Percentiles rank a stretch among this genome's conserved stretches.
Conservation (phyloP, 345 rosid genomes). For the Arabidopsis suecica region DNA sequence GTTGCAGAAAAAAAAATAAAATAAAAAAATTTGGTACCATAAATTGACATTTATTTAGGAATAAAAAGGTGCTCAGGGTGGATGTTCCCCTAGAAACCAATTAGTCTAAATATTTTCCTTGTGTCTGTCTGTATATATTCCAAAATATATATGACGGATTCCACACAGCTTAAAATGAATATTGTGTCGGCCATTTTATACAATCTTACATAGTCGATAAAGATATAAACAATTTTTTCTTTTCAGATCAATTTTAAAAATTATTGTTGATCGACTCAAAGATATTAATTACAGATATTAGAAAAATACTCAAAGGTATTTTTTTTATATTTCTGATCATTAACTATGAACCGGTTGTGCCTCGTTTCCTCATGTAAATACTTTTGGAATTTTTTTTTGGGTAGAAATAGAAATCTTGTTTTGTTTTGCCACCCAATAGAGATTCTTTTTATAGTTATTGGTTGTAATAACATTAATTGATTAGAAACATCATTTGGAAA, state of each 20-base stretch:
- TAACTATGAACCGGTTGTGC: too few relatives aligned
- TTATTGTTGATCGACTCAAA: neutral
- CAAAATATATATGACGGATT: neutral
- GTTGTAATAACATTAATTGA: neutral
- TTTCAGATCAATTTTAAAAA: neutral
- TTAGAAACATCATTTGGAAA: neutral
- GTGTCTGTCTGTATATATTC: neutral
- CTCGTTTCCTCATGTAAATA: too few relatives aligned
- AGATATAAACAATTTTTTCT: neutral
- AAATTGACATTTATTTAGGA: constrained; percentile 29
- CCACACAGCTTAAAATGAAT: neutral
- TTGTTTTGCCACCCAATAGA: neutral
- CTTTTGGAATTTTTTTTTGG: too few relatives aligned
- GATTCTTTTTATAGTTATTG: neutral
- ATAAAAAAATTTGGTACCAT: constrained; percentile 2
- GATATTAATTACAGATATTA: neutral
- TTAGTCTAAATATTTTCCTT: neutral
- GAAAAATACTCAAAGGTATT: too few relatives aligned
- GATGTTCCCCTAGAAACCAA: constrained; percentile 27
- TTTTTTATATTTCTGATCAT: too few relatives aligned
- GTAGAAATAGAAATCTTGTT: neutral
- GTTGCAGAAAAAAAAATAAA: too few relatives aligned
- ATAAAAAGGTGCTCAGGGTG: constrained; percentile 20
- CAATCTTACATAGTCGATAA: too few relatives aligned
- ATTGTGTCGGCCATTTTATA: neutral